phyloP scores from a whole-genome alignment of 75 land plant species.

The Pinus tabuliformis region DNA sequence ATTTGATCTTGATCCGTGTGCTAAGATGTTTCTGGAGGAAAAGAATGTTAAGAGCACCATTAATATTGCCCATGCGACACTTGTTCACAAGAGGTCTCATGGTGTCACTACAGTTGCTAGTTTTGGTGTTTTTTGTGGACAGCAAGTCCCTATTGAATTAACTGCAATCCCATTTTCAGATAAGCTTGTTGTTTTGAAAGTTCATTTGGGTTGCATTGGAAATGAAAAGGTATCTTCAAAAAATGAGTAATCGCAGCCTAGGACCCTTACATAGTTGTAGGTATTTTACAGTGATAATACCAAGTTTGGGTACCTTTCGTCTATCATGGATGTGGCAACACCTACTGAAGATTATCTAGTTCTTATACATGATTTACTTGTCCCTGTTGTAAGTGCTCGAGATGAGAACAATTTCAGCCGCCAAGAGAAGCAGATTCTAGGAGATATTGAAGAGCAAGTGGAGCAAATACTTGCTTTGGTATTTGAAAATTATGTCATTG shows the following conservation, averaged over 20 bases:
- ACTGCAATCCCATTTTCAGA: too few species aligned
- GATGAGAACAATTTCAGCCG: conserved; percentile 62
- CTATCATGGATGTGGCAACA: conserved; percentile 97
- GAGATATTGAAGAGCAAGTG: conserved; percentile 72
- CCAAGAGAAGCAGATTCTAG: conserved; percentile 89
- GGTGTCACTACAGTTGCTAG: conserved; percentile 39
- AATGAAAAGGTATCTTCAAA: too few species aligned
- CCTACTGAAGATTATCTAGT: conserved; percentile 90
- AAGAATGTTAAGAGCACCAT: conserved; percentile 40
- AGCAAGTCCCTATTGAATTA: too few species aligned
- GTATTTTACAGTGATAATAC: too few species aligned
- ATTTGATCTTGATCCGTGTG: conserved; percentile 18
- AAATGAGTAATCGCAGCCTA: too few species aligned
- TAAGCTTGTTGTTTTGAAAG: too few species aligned
- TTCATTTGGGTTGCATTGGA: too few species aligned
- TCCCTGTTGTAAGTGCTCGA: conserved; percentile 59
- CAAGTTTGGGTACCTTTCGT: conserved; percentile 66
- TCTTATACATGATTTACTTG: conserved; percentile 77
- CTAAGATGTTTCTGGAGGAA: conserved; percentile 38
- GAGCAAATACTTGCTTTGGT: conserved; percentile 61
- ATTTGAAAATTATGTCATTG: conserved; percentile 94
- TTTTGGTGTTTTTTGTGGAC: too few species aligned
- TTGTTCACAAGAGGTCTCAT: conserved; percentile 69
- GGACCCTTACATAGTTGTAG: too few species aligned
- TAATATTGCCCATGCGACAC: conserved; percentile 70